phyloP scores from a whole-genome alignment of 1,284 basidiomycete species.

The Cronartium ribicola region DNA sequence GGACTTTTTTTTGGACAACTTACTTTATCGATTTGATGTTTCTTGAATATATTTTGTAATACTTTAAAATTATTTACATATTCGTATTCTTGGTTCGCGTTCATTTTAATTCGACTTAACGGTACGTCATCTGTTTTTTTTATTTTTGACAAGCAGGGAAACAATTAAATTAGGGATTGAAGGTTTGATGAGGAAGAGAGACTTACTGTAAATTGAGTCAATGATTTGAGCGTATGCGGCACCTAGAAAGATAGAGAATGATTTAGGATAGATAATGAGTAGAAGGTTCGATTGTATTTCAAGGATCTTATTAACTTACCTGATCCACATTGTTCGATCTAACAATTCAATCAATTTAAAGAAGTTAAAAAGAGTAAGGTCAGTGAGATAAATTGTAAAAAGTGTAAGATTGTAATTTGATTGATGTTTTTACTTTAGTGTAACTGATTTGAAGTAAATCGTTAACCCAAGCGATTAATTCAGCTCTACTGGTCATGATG shows the following conservation, averaged over 20 bases:
- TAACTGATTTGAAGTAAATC: conserved; percentile 84
- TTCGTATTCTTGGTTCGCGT: conserved; percentile 87
- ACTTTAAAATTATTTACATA: conserved; percentile 93
- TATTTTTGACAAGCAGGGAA: background rate
- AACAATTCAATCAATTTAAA: background rate
- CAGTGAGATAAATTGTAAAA: background rate
- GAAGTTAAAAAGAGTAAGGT: background rate
- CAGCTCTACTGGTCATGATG: conserved; percentile 59
- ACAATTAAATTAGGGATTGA: conserved; percentile 3
- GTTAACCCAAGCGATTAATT: conserved; percentile 89
- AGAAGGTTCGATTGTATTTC: background rate
- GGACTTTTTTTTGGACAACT: too few relatives aligned
- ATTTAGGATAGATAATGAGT: conserved; percentile 59
- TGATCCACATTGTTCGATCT: conserved; percentile 37
- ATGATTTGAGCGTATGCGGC: conserved; percentile 59
- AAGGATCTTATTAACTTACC: conserved; percentile 11
- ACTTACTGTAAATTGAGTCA: conserved; percentile 82
- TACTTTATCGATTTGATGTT: conserved; percentile 42
- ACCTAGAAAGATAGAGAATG: conserved; percentile 40
- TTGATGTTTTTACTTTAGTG: conserved; percentile 87
- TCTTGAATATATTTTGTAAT: conserved; percentile 60
- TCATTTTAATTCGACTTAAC: conserved; percentile 83
- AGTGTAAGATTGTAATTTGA: conserved; percentile 55
- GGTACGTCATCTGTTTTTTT: conserved; percentile 67
- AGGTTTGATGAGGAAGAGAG: conserved; percentile 12